Evolutionary conservation across 768 basidiomycete species (phyloP).

Genomic region (Lactarius hatsudake): DNA sequence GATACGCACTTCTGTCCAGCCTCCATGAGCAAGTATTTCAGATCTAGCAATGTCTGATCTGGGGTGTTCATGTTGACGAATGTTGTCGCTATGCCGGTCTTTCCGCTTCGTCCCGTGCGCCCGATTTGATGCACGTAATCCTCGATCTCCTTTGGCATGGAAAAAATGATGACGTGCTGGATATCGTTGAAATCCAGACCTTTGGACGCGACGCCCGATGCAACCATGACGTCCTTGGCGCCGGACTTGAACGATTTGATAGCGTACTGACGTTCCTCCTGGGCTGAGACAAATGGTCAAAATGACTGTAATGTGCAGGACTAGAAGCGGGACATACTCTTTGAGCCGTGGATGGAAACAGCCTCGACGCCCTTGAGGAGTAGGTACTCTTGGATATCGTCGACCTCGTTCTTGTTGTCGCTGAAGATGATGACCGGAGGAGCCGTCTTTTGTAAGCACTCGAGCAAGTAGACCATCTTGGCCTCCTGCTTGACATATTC

Average conservation of each 20-base stretch:
- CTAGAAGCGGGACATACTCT: constrained; percentile 54
- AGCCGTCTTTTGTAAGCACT: constrained; percentile 96
- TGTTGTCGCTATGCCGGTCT: constrained; percentile 98
- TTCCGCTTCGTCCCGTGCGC: constrained; percentile 94
- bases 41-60: constrained; percentile 93
- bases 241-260: constrained; percentile 98
- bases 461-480: constrained; percentile 98
- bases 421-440: constrained; percentile 98
- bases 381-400: constrained; percentile 98
- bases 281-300: constrained; percentile 49
- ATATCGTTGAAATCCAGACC: constrained; percentile 99
- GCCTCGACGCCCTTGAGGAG: constrained; percentile 97
- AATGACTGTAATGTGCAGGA: neutral
- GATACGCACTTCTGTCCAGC: constrained; percentile 89
- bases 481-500: constrained; percentile 99
- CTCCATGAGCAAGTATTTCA: constrained; percentile 96
- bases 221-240: constrained; percentile 99
- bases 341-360: constrained; percentile 97
- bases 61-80: constrained; percentile 98
- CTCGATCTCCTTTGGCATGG: constrained; percentile 99
- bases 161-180: constrained; percentile 98
- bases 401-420: constrained; percentile 99
- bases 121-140: constrained; percentile 99
- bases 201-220: constrained; percentile 95
- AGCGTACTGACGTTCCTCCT: constrained; percentile 98